Percentiles rank a stretch among this genome's conserved stretches.
phyloP scores from a whole-genome alignment of 352 stramenopile genomes.

The Saprolegnia diclina region DNA sequence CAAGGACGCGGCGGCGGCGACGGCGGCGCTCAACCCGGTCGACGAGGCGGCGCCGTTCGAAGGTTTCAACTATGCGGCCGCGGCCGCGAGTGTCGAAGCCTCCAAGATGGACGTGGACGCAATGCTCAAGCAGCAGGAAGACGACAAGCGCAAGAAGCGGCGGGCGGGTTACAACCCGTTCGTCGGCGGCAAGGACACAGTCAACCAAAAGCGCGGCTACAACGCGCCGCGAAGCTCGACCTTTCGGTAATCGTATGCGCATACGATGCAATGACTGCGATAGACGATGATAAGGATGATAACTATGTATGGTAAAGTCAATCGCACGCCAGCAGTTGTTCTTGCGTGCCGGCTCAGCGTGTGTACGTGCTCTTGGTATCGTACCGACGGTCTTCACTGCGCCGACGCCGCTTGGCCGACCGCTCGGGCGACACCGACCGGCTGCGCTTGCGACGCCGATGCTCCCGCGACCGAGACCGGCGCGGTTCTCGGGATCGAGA shows the following conservation, averaged over 20 bases:
- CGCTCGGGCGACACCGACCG: not conserved
- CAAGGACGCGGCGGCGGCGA: conserved; percentile 22
- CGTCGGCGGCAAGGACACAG: conserved; percentile 30
- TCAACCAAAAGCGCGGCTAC: conserved; percentile 62
- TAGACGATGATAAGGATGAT: not conserved
- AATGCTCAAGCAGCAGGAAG: conserved; percentile 20
- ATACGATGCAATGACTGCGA: not conserved
- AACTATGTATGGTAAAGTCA: conserved; percentile 15
- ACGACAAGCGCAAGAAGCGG: conserved; percentile 33
- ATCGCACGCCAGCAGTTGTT: not conserved
- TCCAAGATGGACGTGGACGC: conserved; percentile 48
- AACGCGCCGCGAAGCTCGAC: conserved; percentile 81
- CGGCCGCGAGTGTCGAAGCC: conserved; percentile 37
- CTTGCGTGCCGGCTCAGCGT: no score
- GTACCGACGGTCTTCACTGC: not conserved
- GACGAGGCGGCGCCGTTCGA: conserved; percentile 39
- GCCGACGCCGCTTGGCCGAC: not conserved
- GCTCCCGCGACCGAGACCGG: not conserved
- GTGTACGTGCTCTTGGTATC: not conserved
- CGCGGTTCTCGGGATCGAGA: not conserved
- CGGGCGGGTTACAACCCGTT: conserved; percentile 71
- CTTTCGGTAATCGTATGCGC: conserved; percentile 50
- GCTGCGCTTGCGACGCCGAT: not conserved
- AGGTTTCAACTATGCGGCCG: conserved; percentile 53
- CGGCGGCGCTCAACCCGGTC: conserved; percentile 30